These are phyloP conservation scores for Naganishia vishniacii DNA, from an alignment of 768 basidiomycete species.

Conservation along the genomic window DNA sequence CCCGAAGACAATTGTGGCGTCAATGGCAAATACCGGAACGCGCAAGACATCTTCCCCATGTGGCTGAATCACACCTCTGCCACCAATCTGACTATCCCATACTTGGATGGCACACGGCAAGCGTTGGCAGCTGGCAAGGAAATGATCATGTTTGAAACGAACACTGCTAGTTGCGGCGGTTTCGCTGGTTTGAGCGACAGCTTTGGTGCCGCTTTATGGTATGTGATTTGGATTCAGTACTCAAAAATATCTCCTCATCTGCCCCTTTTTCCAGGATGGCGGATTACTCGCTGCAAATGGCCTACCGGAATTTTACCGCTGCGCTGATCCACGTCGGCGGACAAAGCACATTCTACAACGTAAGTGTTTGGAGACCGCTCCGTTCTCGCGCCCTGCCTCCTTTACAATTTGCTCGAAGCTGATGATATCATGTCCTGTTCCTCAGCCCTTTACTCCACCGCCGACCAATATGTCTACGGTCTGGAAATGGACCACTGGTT, in stretches of 20 bases:
- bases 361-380: conserved; percentile 34
- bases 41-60: conserved; percentile 51
- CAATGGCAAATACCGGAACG: conserved; percentile 41
- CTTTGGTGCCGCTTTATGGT: conserved; percentile 62
- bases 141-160: conserved; percentile 66
- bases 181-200: conserved; percentile 58
- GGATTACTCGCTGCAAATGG: conserved; percentile 61
- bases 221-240: conserved; percentile 36
- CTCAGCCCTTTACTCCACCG: conserved; percentile 54
- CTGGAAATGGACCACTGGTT: conserved; percentile 68
- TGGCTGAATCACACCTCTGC: conserved; percentile 63
- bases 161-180: conserved; percentile 57
- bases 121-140: conserved; percentile 51
- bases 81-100: conserved; percentile 54
- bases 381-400: background rate
- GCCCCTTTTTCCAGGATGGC: conserved; percentile 35
- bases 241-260: too few species aligned
- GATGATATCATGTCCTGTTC: conserved; percentile 40
- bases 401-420: background rate
- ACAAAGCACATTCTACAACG: conserved; percentile 56
- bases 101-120: conserved; percentile 54
- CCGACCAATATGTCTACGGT: conserved; percentile 57
- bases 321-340: conserved; percentile 58
- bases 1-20: conserved; percentile 49
- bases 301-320: conserved; percentile 54